These are phyloP conservation scores for Laburnicola sp. DNA, from an alignment of 2,329 filamentous ascomycete species.

Conservation along the genomic window DNA sequence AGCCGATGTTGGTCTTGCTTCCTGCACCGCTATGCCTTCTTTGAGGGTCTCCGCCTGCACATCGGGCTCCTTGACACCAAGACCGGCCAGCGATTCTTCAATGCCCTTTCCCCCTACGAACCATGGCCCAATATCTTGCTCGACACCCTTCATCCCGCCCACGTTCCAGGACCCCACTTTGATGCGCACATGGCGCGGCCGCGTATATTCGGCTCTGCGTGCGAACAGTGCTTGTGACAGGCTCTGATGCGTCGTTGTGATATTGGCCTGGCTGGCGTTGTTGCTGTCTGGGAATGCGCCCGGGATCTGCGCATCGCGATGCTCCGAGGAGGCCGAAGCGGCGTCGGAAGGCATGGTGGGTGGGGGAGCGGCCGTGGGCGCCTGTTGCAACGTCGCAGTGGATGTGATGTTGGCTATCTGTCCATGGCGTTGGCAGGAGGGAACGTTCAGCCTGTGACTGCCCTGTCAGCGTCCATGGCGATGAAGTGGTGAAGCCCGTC, in stretches of 20 bases:
- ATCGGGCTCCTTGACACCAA: slow-evolving; percentile 41
- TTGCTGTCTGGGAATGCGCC: slow-evolving; percentile 52
- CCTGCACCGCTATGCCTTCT: slow-evolving; percentile 54
- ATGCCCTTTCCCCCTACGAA: slow-evolving; percentile 78
- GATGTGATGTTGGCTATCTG: neutral
- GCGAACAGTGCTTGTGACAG: slow-evolving; percentile 66
- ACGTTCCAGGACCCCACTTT: slow-evolving; percentile 98
- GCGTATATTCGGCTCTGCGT: slow-evolving; percentile 77
- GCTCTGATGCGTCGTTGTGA: slow-evolving; percentile 48
- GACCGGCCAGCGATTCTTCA: slow-evolving; percentile 62
- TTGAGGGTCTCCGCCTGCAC: slow-evolving; percentile 41
- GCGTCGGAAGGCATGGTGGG: slow-evolving; percentile 34
- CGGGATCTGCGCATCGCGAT: slow-evolving; percentile 51
- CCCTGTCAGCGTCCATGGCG: neutral
- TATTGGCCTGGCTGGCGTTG: slow-evolving; percentile 20
- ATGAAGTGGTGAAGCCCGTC: neutral
- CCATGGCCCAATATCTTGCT: slow-evolving; percentile 86
- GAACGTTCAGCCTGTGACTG: neutral
- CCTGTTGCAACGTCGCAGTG: neutral
- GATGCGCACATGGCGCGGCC: slow-evolving; percentile 72
- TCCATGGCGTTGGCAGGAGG: slow-evolving; percentile 6
- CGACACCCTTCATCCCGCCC: slow-evolving; percentile 78
- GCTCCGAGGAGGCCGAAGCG: slow-evolving; percentile 26
- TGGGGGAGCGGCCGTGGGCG: slow-evolving; percentile 2
- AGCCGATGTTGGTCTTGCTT: slow-evolving; percentile 50